Conservation (phyloP, 257 asterid species). For the Fraxinus americana region DNA sequence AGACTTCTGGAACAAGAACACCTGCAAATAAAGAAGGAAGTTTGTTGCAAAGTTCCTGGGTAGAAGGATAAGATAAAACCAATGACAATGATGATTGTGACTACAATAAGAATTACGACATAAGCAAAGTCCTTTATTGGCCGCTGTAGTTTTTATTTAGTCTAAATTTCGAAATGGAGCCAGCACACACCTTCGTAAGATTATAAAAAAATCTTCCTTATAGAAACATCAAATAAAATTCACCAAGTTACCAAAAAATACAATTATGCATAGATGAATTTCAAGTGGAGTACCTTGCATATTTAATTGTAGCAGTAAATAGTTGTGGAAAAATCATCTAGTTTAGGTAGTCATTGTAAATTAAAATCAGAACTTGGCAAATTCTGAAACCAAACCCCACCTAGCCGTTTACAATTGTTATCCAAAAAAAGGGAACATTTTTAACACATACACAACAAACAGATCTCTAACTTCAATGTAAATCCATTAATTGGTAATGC, state of each 20-base stretch:
- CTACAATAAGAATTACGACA: background rate
- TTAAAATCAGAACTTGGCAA: background rate
- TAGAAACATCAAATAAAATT: background rate
- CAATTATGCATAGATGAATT: background rate
- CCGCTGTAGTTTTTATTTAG: background rate
- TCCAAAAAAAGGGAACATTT: background rate
- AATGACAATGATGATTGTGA: background rate
- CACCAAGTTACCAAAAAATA: background rate
- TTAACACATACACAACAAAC: background rate
- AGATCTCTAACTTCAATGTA: background rate
- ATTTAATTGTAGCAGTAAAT: background rate
- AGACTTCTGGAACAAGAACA: constrained; percentile 83
- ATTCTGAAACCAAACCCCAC: background rate
- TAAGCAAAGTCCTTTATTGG: background rate
- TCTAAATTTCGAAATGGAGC: background rate
- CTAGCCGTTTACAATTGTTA: background rate
- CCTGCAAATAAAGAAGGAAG: constrained; percentile 47
- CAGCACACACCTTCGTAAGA: background rate
- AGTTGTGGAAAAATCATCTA: background rate
- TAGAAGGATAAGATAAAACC: background rate
- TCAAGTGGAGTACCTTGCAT: background rate
- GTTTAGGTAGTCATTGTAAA: background rate
- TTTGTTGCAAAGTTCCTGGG: background rate
- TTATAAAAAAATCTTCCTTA: background rate
- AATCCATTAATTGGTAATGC: background rate